These are phyloP conservation scores for Mucor irregularis DNA, from an alignment of 371 early-diverging fungal species.

Conservation along the genomic window DNA sequence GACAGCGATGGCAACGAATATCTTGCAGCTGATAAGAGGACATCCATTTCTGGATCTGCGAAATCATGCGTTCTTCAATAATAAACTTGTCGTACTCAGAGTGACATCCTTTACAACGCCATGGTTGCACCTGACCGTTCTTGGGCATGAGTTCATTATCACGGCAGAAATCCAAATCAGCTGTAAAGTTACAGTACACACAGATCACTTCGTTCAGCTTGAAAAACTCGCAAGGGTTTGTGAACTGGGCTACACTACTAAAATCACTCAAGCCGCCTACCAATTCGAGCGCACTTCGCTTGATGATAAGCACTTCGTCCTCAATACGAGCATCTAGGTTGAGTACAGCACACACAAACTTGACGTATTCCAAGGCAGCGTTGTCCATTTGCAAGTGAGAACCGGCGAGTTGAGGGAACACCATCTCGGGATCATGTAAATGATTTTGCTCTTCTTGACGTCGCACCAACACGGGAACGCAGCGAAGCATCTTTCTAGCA, in stretches of 20 bases:
- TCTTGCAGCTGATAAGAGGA: constrained; percentile 86
- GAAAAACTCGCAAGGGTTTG: constrained; percentile 77
- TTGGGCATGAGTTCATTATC: constrained; percentile 70
- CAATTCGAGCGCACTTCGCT: constrained; percentile 72
- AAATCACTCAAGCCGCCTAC: constrained; percentile 81
- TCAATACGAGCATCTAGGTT: constrained; percentile 68
- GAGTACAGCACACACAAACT: constrained; percentile 71
- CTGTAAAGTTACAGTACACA: constrained; percentile 76
- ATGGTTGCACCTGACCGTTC: constrained; percentile 39
- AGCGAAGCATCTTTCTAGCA: constrained; percentile 49
- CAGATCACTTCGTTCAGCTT: constrained; percentile 86
- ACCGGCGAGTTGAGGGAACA: constrained; percentile 73
- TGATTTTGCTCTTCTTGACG: constrained; percentile 24
- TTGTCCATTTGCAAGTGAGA: constrained; percentile 62
- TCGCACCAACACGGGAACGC: constrained; percentile 24
- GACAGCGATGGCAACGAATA: constrained; percentile 79
- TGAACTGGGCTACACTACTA: constrained; percentile 69
- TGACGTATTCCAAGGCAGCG: constrained; percentile 79
- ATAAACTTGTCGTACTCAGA: constrained; percentile 70
- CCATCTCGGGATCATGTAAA: constrained; percentile 25
- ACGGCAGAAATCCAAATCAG: constrained; percentile 90
- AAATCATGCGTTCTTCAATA: constrained; percentile 80
- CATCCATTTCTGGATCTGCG: constrained; percentile 62
- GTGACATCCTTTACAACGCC: constrained; percentile 68
- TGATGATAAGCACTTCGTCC: constrained; percentile 65